Base-by-base conservation (phyloP, 495 filamentous ascomycete genomes). In the Podospora didyma region DNA sequence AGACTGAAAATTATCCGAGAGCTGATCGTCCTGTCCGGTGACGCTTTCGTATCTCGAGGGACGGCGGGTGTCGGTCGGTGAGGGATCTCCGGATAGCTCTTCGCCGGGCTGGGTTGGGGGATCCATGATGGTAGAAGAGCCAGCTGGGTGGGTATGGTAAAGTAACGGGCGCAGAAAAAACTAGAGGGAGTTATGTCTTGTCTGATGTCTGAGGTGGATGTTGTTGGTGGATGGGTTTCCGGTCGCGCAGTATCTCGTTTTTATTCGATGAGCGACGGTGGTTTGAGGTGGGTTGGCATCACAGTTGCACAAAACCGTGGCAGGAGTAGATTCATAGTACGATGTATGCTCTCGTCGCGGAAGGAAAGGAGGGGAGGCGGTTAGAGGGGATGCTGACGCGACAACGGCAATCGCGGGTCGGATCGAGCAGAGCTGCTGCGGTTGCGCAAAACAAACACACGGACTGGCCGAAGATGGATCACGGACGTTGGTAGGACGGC, bases 11-110 rank as follows among this genome's bases (percentile, higher is more conserved):
- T 64, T 74, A 51, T 79, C 75, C 16, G 68, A 61, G 12, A 59
- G 44, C n/a, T 55, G 52, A 19, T 73, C 69, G 44, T 74, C 72
- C 57, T 62, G 62, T n/a, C 59, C 58, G 17, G 62, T 49, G 37
- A 64, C 50, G 52, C 60, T 46, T 26, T 64, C 60, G 50, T 60
- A 62, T 52, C 68, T 63, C 22, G 59, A 58, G 12, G 66, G 69
- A 23, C 66, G 66, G 42, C 73, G 75, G 47, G 73, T 71, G 55
- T 77, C 69, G n/a, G 71, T 71, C 7, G 75, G 72, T 22, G 77
- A 75, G 28, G 68, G 62, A 49, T 73, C 60, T 51, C 51, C 52
- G 16, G 70, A 59, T 53, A 64, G 60, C 35, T 64, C 67, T 60
- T 67, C 62, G 56, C 46, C 62, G 16, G 64, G 53, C 6, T 68